Evolutionary conservation across 116 monocot genomes (phyloP), one percentile per base, ranked within the genome.

Genomic region (Zostera marina): DNA sequence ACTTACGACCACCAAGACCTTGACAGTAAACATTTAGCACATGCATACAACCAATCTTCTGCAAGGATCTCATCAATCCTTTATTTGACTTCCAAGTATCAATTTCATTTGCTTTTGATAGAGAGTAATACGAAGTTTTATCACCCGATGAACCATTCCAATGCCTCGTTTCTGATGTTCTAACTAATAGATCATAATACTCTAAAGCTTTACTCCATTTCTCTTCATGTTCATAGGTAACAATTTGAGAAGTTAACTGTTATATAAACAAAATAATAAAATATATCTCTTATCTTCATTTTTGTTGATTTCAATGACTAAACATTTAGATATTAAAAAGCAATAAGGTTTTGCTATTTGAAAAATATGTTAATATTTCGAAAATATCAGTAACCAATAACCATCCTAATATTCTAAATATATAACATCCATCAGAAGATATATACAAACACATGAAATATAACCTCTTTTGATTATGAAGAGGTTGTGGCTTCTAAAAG

Each of bases 121-220:
- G 42, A 23, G 52, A 23, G 32, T 55, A 47, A 62, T 49, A 54
- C 51, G 48, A 16, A 15, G 59, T 67, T 26, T 17, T 48, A 26
- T 61, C 65, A 25, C 73, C 74, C 22, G 42, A 49, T 26, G 72
- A 57, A 39, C 22, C 51, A 38, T 43, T 52, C 21, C 42, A 60
- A n/a, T 68, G 47, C 59, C 52, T 44, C 20, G 41, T 22, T 65
- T 71, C 52, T 24, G 71, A 59, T 59, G 81, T 81, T 73, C 89
- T 72, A 61, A 82, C 78, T 53, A 89, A 76, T 49, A 96, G 70
- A 59, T 96, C 96, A 72, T 89, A 80, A 54, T 76, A 85, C 54
- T 96, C 89, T 9, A 89, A 58, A 68, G 82, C 88, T 70, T 85
- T 85, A 61, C 72, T 89, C 96, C 89, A 96, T 39, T 85, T 85